Evolutionary conservation across 331 rosid genomes (phyloP), one percentile per base, ranked within the genome.

Genomic region (Spiraea crenata): DNA sequence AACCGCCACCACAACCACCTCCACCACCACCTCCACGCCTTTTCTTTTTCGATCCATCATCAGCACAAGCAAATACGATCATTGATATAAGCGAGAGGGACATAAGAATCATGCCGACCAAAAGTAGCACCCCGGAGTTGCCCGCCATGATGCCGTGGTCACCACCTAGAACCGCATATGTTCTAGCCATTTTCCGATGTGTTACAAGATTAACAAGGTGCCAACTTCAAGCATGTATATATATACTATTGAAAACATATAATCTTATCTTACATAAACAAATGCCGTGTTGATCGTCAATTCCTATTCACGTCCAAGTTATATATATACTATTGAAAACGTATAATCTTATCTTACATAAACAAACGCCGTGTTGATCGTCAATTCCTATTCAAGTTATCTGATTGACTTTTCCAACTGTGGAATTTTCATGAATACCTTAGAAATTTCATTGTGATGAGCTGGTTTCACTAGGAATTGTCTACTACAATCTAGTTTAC

Each of bases 71-170:
- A 69, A 69, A 55, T 40, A 69, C 41, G 54, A 69, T 52, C 73
- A 54, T 54, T 0, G 73, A 69, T 40, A 69, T 1, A 15, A 69
- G 51, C 8, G 73, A 69, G 42, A 54, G 41, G 46, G 73, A 69
- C 14, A 84, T 1, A 50, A 82, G 5, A 45, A 82, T 54, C 52
- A 77, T 64, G 68, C 74, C 68, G 4, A 77, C 46, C 47, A 75
- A 60, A 17, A 58, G 19, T 10, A 84, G 63, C 4, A 60, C 45
- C 5, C 67, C 67, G 0, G 63, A 75, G 11, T 44, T 72, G 16
- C 13, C 49, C 51, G 46, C n/a, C 35, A 50, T 6, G 45, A 52
- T 61, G 57, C 0, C 37, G 12, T 13, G n/a, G 16, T 2, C 74
- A 51, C 40, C 63, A 4, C 34, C 67, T 7, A 60, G 5, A 5